A percentile compares a stretch with the other conserved stretches of the same genome.
phyloP scores from a whole-genome alignment of 495 filamentous ascomycete genomes.

The Friedmanniomyces simplex region DNA sequence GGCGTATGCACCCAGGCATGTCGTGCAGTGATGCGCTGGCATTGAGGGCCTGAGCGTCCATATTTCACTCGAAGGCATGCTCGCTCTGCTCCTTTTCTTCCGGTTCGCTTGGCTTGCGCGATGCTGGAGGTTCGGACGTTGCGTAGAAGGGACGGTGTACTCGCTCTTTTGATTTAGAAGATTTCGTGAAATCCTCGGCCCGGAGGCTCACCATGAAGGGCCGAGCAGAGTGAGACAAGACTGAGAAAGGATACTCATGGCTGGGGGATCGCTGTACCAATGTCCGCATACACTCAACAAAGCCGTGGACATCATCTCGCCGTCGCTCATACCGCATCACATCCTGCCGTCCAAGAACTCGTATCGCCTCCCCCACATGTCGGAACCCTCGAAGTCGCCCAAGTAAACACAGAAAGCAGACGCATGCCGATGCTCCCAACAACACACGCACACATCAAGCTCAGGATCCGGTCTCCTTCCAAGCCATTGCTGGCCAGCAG shows the following conservation, averaged over 20 bases:
- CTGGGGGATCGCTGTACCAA: background rate
- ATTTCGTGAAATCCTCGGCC: too few species aligned
- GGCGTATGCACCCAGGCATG: background rate
- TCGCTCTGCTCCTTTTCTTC: background rate
- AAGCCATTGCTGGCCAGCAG: conserved; percentile 21
- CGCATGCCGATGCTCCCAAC: background rate
- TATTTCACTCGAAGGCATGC: conserved; percentile 3
- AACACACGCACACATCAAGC: background rate
- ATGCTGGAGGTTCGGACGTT: too few species aligned
- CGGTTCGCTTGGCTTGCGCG: background rate
- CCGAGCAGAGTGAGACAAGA: too few species aligned
- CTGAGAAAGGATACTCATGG: background rate
- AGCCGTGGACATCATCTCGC: conserved; percentile 7
- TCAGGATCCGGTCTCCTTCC: background rate
- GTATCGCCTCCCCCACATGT: background rate
- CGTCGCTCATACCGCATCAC: conserved; percentile 10
- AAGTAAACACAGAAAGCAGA: background rate
- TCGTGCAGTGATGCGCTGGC: conserved; percentile 8
- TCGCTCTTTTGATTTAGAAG: too few species aligned
- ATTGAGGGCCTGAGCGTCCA: conserved; percentile 1
- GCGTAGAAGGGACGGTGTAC: too few species aligned
- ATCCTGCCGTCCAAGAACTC: background rate
- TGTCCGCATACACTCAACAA: background rate
- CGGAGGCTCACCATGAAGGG: background rate
- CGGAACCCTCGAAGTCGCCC: background rate